A percentile compares a stretch with the other conserved stretches of the same genome.
These are phyloP conservation scores for Fusarium sp. DNA, from an alignment of 2,329 filamentous ascomycete species.

Conservation along the genomic window DNA sequence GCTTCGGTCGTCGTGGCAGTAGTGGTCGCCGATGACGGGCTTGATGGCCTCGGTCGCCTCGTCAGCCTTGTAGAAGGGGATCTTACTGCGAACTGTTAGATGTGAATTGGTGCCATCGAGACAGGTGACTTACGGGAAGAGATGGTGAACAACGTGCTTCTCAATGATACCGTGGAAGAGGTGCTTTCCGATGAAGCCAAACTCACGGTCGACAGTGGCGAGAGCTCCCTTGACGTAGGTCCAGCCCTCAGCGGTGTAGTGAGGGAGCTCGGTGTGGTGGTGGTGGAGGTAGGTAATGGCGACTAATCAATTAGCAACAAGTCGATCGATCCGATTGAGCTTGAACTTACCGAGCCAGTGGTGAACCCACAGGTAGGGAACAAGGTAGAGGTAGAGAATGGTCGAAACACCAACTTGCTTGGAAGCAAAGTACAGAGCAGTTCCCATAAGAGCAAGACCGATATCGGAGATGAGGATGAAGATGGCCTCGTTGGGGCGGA, in stretches of 20 bases:
- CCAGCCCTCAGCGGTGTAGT: slow-evolving; percentile 61
- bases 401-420: slow-evolving; percentile 65
- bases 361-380: slow-evolving; percentile 76
- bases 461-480: slow-evolving; percentile 68
- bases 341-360: slow-evolving; percentile 69
- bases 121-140: slow-evolving; percentile 53
- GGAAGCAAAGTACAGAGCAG: slow-evolving; percentile 60
- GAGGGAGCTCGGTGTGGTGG: slow-evolving; percentile 62
- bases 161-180: slow-evolving; percentile 70
- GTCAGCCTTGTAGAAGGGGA: slow-evolving; percentile 59
- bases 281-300: slow-evolving; percentile 81
- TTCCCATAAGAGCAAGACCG: slow-evolving; percentile 62
- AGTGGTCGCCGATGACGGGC: slow-evolving; percentile 90
- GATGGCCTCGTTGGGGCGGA: slow-evolving; percentile 64
- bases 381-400: slow-evolving; percentile 66
- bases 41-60: slow-evolving; percentile 74
- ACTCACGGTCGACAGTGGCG: slow-evolving; percentile 69
- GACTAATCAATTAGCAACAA: slow-evolving; percentile 53
- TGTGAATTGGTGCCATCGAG: neutral
- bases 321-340: neutral
- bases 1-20: slow-evolving; percentile 62
- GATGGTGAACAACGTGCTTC: slow-evolving; percentile 69
- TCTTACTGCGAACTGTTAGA: slow-evolving; percentile 34
- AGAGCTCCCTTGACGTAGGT: slow-evolving; percentile 69
- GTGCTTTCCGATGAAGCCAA: slow-evolving; percentile 69